Percentiles rank a stretch among this genome's conserved stretches.
These are phyloP conservation scores for Coemansia sp. DNA, from an alignment of 192 early-diverging fungal genomes.

Conservation along the genomic window DNA sequence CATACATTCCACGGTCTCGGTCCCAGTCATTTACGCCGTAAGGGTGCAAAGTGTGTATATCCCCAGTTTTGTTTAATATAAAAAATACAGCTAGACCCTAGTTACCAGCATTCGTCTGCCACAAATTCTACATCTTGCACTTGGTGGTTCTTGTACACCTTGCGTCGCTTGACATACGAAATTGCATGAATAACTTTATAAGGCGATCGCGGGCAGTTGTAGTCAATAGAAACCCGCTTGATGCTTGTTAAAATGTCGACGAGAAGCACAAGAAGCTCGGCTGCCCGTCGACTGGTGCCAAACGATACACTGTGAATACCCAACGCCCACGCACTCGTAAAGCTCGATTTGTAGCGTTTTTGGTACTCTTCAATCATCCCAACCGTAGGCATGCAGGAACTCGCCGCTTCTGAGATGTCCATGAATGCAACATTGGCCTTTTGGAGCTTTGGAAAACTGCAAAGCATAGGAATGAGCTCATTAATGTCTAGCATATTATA, in stretches of 20 bases:
- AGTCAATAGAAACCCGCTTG: slow-evolving; percentile 4
- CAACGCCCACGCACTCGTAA: slow-evolving; percentile 4
- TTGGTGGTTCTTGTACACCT: slow-evolving; percentile 8
- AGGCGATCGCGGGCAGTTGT: background rate
- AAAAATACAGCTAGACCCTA: background rate
- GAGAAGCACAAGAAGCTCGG: slow-evolving; percentile 24
- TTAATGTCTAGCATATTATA: background rate
- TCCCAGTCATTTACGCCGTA: background rate
- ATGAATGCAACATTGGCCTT: slow-evolving; percentile 7
- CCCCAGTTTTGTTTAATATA: background rate
- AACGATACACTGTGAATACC: slow-evolving; percentile 6
- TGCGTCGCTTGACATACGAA: slow-evolving; percentile 10
- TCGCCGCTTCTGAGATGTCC: background rate
- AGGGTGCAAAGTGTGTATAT: background rate
- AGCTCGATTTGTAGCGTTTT: slow-evolving; percentile 5
- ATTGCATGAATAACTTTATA: slow-evolving; percentile 5
- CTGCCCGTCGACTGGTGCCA: slow-evolving; percentile 7
- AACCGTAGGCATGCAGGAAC: background rate
- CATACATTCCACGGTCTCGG: background rate
- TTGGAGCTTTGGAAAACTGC: slow-evolving; percentile 3
- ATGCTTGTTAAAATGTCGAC: slow-evolving; percentile 15
- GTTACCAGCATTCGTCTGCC: slow-evolving; percentile 1
- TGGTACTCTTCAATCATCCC: slow-evolving; percentile 10
- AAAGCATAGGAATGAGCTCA: slow-evolving; percentile 10
- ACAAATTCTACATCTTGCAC: slow-evolving; percentile 4